Evolutionary conservation across 768 basidiomycete genomes (phyloP).

Genomic region (Tylopilus felleus): DNA sequence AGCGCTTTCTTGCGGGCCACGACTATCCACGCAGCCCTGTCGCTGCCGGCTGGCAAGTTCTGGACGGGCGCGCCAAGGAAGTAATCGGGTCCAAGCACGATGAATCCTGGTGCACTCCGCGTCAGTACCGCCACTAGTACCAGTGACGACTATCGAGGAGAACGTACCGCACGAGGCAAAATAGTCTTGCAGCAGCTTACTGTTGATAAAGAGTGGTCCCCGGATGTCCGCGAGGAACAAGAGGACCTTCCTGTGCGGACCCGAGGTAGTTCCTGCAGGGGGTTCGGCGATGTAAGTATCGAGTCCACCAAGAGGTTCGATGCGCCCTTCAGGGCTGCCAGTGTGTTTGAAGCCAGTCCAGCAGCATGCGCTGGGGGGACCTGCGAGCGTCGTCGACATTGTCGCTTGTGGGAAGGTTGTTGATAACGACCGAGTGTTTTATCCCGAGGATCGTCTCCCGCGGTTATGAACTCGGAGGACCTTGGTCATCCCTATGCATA

Average conservation of each 20-base stretch:
- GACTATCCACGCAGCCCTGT: conserved; percentile 39
- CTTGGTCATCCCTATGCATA: not conserved
- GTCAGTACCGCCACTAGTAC: not conserved
- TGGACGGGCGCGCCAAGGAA: conserved; percentile 50
- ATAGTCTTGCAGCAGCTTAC: conserved; percentile 57
- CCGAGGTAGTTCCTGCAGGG: conserved; percentile 13
- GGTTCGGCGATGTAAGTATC: conserved; percentile 56
- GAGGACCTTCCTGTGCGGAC: conserved; percentile 41
- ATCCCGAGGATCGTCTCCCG: not conserved
- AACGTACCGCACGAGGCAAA: conserved; percentile 54
- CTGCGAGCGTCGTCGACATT: conserved; percentile 36
- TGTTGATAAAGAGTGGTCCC: conserved; percentile 53
- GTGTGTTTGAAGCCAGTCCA: conserved; percentile 47
- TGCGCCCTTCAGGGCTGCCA: conserved; percentile 44
- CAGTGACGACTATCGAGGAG: not conserved
- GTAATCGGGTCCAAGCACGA: conserved; percentile 58
- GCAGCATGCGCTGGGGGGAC: conserved; percentile 45
- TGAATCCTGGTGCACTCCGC: conserved; percentile 40
- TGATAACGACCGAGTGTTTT: not conserved
- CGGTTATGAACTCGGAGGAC: not conserved
- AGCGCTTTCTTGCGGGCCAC: conserved; percentile 32
- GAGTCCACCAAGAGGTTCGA: conserved; percentile 43
- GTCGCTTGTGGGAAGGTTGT: not conserved
- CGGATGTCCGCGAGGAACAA: conserved; percentile 56
- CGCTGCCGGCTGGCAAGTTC: conserved; percentile 28